Evolutionary conservation across 345 rosid species (phyloP), one percentile per base, ranked within the genome.

Genomic region (Ricinus communis): DNA sequence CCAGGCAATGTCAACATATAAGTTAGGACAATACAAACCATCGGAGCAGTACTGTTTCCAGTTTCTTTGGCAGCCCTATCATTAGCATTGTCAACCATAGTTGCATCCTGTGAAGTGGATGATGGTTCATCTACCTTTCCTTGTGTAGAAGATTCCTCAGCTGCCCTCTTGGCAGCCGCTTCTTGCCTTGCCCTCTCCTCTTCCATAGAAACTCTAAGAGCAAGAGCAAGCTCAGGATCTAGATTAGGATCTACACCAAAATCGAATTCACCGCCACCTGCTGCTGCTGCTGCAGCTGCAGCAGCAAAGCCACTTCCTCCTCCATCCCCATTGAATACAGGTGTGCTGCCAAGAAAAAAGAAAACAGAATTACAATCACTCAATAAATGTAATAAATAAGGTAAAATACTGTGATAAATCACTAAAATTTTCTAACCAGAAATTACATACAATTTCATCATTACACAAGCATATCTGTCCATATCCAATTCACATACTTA

Each of bases 121-220:
- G 75, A 76, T 22, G 75, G 79, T 77, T 77, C 87, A 49, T 77
- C 89, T 49, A 76, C 82, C 68, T 83, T 83, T 27, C 82, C 81
- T 70, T 84, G 81, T 65, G 76, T 86, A 61, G 83, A 65, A 72
- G 83, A 82, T 47, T 85, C 95, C 62, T 87, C 90, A 0, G 87
- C 86, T 43, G 95, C 91, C 81, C 74, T 84, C 60, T 87, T 89
- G 40, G 91, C 91, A 22, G 91, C 91, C 54, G 91, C 95, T 83
- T 89, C 91, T 78, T 90, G 92, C 75, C 92, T 83, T 47, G 96
- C 93, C 63, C 91, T 86, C 85, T 88, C 93, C 82, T 85, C 96
- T 82, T 90, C 90, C 93, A 90, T 86, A 28, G 96, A 90, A 75
- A 86, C 93, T 72, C 91, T 82, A 71, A 90, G 90, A 45, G 90